These are phyloP conservation scores for Pontederia paniculata DNA, from an alignment of 176 grass and related monocot genomes.

Conservation along the genomic window DNA sequence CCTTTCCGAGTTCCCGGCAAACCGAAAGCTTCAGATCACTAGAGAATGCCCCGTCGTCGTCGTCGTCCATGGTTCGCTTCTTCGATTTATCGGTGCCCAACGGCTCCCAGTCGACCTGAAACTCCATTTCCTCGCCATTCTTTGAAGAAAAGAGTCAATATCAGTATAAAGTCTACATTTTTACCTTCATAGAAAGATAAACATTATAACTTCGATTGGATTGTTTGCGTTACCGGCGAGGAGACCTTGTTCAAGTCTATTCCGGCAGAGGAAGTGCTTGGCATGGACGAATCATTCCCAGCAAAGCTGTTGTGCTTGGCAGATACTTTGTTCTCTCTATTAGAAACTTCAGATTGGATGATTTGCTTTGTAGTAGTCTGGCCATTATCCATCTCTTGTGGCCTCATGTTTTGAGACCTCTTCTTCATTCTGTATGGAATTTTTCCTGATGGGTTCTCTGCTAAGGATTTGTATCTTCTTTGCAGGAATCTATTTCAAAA, in stretches of 20 bases:
- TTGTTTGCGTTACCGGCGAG: conserved; percentile 19
- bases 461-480: conserved; percentile 29
- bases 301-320: not conserved
- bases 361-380: not conserved
- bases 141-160: not conserved
- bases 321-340: too few relatives aligned
- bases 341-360: not conserved
- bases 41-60: not conserved
- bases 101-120: conserved; percentile 10
- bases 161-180: not conserved
- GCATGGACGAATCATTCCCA: conserved; percentile 2
- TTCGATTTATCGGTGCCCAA: conserved; percentile 4
- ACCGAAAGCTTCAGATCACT: conserved; percentile 14
- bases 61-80: conserved; percentile 6
- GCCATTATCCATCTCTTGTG: not conserved
- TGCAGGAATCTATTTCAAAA: conserved; percentile 34
- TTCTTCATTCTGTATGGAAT: conserved; percentile 28
- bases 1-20: conserved; percentile 20
- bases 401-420: not conserved
- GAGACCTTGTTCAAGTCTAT: conserved; percentile 60
- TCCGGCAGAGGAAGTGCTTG: conserved; percentile 14
- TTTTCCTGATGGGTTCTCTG: conserved; percentile 30
- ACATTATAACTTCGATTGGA: not conserved
- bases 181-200: too few relatives aligned
- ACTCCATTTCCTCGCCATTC: conserved; percentile 34